Conservation (phyloP, 2,329 filamentous ascomycete genomes). For the Magnaporthiopsis incrustans region DNA sequence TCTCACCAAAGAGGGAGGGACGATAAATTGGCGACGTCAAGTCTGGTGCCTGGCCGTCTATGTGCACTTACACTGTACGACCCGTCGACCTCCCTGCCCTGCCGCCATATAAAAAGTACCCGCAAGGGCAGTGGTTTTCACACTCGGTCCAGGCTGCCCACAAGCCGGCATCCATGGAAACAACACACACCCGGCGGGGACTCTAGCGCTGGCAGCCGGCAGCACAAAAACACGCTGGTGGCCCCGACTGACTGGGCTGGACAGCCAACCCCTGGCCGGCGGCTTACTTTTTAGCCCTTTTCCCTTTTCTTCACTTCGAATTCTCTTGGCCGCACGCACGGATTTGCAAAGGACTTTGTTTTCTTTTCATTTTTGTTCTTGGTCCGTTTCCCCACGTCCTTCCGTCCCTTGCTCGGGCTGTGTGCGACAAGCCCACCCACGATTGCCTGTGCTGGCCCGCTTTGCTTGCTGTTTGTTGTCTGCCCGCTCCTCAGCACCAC, state of each 20-base stretch:
- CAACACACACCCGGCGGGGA: neutral
- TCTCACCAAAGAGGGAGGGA: neutral
- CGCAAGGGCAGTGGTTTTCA: neutral
- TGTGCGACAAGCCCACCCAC: too few species aligned
- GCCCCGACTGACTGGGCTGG: neutral
- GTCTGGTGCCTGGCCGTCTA: neutral
- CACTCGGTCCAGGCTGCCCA: neutral
- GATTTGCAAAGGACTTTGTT: neutral
- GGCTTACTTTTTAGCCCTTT: neutral
- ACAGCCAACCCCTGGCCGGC: neutral
- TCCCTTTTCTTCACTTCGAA: neutral
- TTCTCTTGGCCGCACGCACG: neutral
- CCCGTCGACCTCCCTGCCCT: neutral
- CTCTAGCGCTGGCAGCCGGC: neutral
- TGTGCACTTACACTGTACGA: neutral
- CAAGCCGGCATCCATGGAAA: neutral
- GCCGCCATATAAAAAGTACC: neutral
- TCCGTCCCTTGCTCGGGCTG: too few species aligned
- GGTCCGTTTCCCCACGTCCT: neutral
- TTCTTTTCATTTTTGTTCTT: neutral
- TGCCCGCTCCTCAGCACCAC: too few species aligned
- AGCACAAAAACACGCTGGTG: neutral
- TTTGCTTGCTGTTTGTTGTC: too few species aligned
- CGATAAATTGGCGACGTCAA: neutral
- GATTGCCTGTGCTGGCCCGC: too few species aligned